Evolutionary conservation across 1,284 basidiomycete genomes (phyloP).

Genomic region (Cerrena zonata): DNA sequence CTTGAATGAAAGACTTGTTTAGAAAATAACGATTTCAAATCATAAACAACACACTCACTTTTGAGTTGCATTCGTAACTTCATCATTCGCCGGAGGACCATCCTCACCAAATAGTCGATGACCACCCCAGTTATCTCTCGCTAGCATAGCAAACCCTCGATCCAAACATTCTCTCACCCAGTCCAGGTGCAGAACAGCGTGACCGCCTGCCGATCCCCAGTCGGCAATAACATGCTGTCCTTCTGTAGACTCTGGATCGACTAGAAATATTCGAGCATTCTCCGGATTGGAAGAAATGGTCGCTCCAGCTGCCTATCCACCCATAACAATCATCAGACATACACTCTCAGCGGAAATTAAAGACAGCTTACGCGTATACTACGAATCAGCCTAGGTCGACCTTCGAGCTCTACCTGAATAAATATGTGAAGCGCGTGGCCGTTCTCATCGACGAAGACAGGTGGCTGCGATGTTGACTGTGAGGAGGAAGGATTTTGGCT

Average conservation of each 20-base stretch:
- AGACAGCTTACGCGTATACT: slow-evolving; percentile 39
- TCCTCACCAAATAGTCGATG: neutral
- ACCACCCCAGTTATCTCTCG: slow-evolving; percentile 3
- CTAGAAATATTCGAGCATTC: slow-evolving; percentile 1
- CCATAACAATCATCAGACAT: neutral
- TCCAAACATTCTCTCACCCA: slow-evolving; percentile 1
- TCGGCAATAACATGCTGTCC: neutral
- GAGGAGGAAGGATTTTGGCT: neutral
- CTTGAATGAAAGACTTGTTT: neutral
- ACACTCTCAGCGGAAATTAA: neutral
- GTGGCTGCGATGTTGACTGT: neutral
- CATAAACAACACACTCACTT: neutral
- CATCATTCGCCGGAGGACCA: neutral
- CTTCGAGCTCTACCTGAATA: slow-evolving; percentile 45
- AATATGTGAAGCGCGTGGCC: slow-evolving; percentile 33
- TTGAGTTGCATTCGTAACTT: neutral
- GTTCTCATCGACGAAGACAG: slow-evolving; percentile 13
- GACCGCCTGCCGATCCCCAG: neutral
- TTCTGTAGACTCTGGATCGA: neutral
- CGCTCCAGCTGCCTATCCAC: neutral
- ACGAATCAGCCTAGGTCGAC: slow-evolving; percentile 47
- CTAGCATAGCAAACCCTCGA: neutral
- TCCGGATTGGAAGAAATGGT: neutral
- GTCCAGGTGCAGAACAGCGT: neutral
- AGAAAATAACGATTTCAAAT: neutral